Conservation (phyloP, 2,329 filamentous ascomycete species). For the Fusarium nematophilum region DNA sequence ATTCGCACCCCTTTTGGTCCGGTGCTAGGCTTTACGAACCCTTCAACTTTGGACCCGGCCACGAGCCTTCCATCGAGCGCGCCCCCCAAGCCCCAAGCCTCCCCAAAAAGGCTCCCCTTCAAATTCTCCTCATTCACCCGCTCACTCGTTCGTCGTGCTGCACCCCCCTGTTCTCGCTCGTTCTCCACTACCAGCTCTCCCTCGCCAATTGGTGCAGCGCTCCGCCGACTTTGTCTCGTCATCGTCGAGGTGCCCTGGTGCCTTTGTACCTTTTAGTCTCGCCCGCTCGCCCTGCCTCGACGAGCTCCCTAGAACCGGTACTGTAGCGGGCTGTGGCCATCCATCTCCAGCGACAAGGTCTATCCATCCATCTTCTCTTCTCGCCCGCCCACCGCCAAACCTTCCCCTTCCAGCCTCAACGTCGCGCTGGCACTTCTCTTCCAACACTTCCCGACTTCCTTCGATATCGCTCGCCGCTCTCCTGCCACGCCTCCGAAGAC, state of each 20-base stretch:
- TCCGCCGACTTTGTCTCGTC: conserved; percentile 43
- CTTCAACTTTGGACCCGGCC: conserved; percentile 14
- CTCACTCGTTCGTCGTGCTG: conserved; percentile 34
- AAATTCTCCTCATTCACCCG: conserved; percentile 34
- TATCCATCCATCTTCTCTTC: conserved; percentile 38
- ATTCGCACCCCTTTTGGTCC: conserved; percentile 29
- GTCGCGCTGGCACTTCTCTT: conserved; percentile 25
- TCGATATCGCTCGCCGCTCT: conserved; percentile 14
- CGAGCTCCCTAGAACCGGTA: conserved; percentile 37
- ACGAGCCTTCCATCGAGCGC: conserved; percentile 28
- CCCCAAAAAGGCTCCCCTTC: conserved; percentile 24
- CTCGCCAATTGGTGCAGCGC: conserved; percentile 42
- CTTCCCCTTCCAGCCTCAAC: conserved; percentile 38
- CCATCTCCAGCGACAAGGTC: conserved; percentile 39
- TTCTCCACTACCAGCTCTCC: conserved; percentile 38
- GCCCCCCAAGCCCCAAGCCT: conserved; percentile 23
- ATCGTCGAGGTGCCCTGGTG: conserved; percentile 43
- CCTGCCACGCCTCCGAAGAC: conserved; percentile 7
- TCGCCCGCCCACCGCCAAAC: conserved; percentile 40
- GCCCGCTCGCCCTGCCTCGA: conserved; percentile 41
- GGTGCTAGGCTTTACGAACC: conserved; percentile 18
- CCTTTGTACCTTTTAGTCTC: conserved; percentile 41
- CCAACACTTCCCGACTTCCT: conserved; percentile 15
- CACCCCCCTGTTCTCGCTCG: conserved; percentile 38
- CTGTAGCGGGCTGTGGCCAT: conserved; percentile 32